Base-by-base conservation (phyloP, 257 asterid genomes). In the Nicotiana tomentosiformis region DNA sequence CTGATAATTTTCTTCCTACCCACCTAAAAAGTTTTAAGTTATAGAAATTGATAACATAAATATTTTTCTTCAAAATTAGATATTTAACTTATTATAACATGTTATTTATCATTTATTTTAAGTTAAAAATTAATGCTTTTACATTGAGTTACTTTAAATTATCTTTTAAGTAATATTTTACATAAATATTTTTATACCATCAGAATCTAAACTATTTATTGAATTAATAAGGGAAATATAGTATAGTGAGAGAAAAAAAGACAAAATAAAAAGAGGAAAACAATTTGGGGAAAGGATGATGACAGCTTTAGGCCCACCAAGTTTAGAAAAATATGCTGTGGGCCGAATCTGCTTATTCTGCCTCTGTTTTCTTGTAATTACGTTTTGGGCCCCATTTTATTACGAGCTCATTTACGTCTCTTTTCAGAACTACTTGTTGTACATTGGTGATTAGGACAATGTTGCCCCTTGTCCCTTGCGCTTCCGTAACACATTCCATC, bases 341-440 rank as follows among this genome's bases (percentile, higher is more conserved):
- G 84, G 70, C 88, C 86, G 69, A 57, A 65, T 58, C 66, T 15
- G 80, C 57, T 64, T 70, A 37, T 43, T 84, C 58, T 81, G 56
- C 55, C 49, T 69, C 66, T 72, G 77, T 72, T 66, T 83, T 67
- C 17, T 62, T 77, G 60, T 46, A 46, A 3, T 72, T 23, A 43
- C 32, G 56, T 62, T 35, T 84, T 77, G 32, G 64, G 32, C 39
- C 85, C 81, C 62, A 66, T 53, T 60, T 51, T 6, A 10, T 5
- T 5, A 57, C 0, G 11, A 43, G 11, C 55, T 20, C 67, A 43
- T 39, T 32, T 46, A 49, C 62, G 12, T 49, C 39, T 46, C 79
- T 46, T 46, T 18, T 46, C 39, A 1, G 1, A 49, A 14, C 80
- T 74, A 72, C 26, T 72, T 43, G 35, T 12, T 70, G 10, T 23